Conservation (phyloP, 129 eudicot genomes). For the Artemisia annua region DNA sequence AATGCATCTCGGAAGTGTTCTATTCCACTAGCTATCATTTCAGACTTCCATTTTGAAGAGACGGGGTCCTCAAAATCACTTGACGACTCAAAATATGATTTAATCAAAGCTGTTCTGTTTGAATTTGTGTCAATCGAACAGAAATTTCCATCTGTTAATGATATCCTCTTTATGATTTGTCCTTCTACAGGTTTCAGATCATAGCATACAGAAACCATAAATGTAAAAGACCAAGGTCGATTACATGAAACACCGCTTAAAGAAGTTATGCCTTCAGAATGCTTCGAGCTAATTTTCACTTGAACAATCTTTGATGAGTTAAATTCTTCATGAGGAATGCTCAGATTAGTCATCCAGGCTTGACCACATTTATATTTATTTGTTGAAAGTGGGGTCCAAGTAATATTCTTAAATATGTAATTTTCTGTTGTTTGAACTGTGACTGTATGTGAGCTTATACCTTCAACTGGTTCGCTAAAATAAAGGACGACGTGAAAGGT, state of each 20-base stretch:
- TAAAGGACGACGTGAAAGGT: slow-evolving; percentile 60
- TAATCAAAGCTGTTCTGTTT: slow-evolving; percentile 27
- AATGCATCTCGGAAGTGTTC: slow-evolving; percentile 61
- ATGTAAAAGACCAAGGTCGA: slow-evolving; percentile 40
- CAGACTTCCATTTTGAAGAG: slow-evolving; percentile 41
- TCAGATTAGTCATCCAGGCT: slow-evolving; percentile 66
- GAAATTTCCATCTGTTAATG: slow-evolving; percentile 55
- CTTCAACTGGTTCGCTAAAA: slow-evolving; percentile 72
- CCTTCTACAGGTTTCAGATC: slow-evolving; percentile 33
- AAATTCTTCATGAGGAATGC: slow-evolving; percentile 39
- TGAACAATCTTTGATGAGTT: slow-evolving; percentile 39
- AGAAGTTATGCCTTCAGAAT: slow-evolving; percentile 57
- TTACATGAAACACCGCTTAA: slow-evolving; percentile 44
- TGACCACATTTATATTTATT: slow-evolving; percentile 47
- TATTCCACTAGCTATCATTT: slow-evolving; percentile 63
- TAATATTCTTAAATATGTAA: slow-evolving; percentile 29
- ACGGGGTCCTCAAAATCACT: slow-evolving; percentile 28
- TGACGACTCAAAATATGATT: slow-evolving; percentile 32
- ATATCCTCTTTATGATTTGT: slow-evolving; percentile 33
- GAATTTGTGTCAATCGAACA: slow-evolving; percentile 29
- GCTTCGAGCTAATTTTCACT: slow-evolving; percentile 53
- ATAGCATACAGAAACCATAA: slow-evolving; percentile 43
- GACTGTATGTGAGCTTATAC: slow-evolving; percentile 61
- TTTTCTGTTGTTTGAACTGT: slow-evolving; percentile 46
- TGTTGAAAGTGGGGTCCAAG: slow-evolving; percentile 77